Conservation (phyloP, 1,284 basidiomycete species). For the Vanrija pseudolonga region DNA sequence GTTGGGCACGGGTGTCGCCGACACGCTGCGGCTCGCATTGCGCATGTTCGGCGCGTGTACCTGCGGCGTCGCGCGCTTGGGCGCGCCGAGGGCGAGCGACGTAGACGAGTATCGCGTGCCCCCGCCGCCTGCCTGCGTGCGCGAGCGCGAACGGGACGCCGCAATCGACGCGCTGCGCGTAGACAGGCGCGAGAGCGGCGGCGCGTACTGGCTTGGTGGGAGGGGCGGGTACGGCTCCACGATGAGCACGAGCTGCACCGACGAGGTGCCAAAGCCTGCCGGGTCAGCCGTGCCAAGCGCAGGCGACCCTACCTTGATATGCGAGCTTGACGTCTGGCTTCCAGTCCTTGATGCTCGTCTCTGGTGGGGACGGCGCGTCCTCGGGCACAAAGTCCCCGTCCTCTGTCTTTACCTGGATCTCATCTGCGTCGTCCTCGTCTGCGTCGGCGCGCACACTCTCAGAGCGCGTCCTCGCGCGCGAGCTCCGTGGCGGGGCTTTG, state of each 20-base stretch:
- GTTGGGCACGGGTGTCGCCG: slow-evolving; percentile 21
- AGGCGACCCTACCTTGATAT: slow-evolving; percentile 35
- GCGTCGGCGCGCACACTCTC: slow-evolving; percentile 3
- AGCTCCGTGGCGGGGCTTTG: slow-evolving; percentile 16
- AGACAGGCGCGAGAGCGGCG: slow-evolving; percentile 42
- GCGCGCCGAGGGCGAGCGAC: slow-evolving; percentile 21
- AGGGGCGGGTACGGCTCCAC: slow-evolving; percentile 46
- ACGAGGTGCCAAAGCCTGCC: slow-evolving; percentile 44
- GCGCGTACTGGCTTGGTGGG: slow-evolving; percentile 37
- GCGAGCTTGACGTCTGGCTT: slow-evolving; percentile 42
- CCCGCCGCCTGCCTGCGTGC: slow-evolving; percentile 18
- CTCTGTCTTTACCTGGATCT: slow-evolving; percentile 23
- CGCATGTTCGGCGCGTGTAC: slow-evolving; percentile 30
- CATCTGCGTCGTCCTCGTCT: slow-evolving; percentile 17
- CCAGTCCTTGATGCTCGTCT: slow-evolving; percentile 43
- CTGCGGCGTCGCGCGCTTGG: background rate
- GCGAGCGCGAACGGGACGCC: slow-evolving; percentile 28
- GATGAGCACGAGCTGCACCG: slow-evolving; percentile 45
- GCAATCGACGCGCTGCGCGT: slow-evolving; percentile 36
- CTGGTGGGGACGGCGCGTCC: slow-evolving; percentile 14
- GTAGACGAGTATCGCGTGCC: slow-evolving; percentile 32
- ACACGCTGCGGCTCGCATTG: slow-evolving; percentile 37
- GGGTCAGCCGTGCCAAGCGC: background rate
- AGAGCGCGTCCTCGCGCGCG: slow-evolving; percentile 9
- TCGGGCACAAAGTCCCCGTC: background rate